phyloP scores from a whole-genome alignment of 148 eudicot species.

The Pharnaceum exiguum region DNA sequence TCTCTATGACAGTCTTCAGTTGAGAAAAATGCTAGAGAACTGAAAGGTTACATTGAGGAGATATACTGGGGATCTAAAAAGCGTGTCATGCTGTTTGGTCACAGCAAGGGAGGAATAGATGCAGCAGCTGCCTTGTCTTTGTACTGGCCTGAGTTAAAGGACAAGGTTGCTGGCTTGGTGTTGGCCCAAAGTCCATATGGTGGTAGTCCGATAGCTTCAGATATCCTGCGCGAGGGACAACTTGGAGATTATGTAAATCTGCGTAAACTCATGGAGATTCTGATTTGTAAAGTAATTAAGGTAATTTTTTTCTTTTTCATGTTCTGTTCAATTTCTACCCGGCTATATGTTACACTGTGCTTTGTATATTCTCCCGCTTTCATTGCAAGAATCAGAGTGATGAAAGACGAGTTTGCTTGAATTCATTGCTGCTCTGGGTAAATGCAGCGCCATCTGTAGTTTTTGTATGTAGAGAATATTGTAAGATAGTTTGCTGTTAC shows the following conservation, averaged over 20 bases:
- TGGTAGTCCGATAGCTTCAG: slow-evolving; percentile 97
- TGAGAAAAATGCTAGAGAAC: slow-evolving; percentile 81
- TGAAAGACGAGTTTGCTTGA: too few relatives aligned
- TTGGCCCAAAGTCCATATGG: slow-evolving; percentile 98
- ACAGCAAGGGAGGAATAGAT: slow-evolving; percentile 98
- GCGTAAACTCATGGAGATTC: slow-evolving; percentile 82
- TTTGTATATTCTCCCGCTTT: too few relatives aligned
- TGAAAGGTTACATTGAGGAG: slow-evolving; percentile 90
- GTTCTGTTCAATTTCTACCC: not conserved
- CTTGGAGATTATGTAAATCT: slow-evolving; percentile 91
- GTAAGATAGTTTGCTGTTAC: not conserved
- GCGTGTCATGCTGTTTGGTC: slow-evolving; percentile 85
- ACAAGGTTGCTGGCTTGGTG: slow-evolving; percentile 89
- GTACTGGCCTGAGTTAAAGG: slow-evolving; percentile 92
- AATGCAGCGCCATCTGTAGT: too few relatives aligned
- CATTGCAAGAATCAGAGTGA: too few relatives aligned
- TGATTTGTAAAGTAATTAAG: slow-evolving; percentile 89
- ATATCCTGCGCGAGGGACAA: slow-evolving; percentile 84
- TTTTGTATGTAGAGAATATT: too few relatives aligned
- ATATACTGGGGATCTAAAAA: slow-evolving; percentile 88
- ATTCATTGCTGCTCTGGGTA: too few relatives aligned
- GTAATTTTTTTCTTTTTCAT: slow-evolving; percentile 29
- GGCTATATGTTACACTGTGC: too few relatives aligned
- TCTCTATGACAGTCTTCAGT: slow-evolving; percentile 68
- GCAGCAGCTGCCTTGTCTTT: slow-evolving; percentile 93